A percentile compares a stretch with the other conserved stretches of the same genome.
Evolutionary conservation across 2,329 filamentous ascomycete genomes (phyloP).

Genomic region (Dactylellina cionopaga): DNA sequence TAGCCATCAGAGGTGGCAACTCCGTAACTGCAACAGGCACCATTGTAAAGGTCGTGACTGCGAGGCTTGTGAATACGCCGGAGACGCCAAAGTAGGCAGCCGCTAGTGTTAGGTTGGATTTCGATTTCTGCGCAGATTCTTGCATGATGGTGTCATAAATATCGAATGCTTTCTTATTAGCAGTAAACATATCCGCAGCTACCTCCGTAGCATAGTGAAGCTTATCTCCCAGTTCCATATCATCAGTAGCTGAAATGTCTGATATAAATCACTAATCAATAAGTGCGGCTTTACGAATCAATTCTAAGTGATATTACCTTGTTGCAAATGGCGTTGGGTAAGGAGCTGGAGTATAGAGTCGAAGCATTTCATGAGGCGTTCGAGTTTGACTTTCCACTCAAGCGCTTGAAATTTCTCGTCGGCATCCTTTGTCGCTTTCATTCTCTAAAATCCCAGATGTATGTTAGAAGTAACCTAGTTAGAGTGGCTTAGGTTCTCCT

Average conservation of each 20-base stretch:
- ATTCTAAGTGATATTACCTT: background rate
- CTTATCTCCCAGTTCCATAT: background rate
- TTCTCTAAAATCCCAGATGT: background rate
- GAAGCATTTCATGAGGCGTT: background rate
- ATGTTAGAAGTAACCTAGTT: background rate
- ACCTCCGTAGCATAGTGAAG: background rate
- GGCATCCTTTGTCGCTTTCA: background rate
- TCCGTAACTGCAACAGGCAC: background rate
- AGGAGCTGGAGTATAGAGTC: background rate
- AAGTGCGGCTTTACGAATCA: background rate
- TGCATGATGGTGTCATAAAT: slow-evolving; percentile 5
- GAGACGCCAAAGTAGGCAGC: background rate
- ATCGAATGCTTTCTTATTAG: background rate
- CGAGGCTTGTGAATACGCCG: background rate
- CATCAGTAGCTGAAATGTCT: background rate
- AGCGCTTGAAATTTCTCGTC: background rate
- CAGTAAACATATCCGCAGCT: background rate
- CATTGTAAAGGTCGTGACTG: background rate
- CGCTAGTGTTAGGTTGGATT: background rate
- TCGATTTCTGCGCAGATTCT: background rate
- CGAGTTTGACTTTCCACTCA: slow-evolving; percentile 1
- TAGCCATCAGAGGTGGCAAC: background rate
- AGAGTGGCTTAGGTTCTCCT: background rate
- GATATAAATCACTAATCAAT: background rate
- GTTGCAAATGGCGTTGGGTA: background rate